phyloP scores from a whole-genome alignment of 768 basidiomycete genomes.

The Serendipita vermifera region DNA sequence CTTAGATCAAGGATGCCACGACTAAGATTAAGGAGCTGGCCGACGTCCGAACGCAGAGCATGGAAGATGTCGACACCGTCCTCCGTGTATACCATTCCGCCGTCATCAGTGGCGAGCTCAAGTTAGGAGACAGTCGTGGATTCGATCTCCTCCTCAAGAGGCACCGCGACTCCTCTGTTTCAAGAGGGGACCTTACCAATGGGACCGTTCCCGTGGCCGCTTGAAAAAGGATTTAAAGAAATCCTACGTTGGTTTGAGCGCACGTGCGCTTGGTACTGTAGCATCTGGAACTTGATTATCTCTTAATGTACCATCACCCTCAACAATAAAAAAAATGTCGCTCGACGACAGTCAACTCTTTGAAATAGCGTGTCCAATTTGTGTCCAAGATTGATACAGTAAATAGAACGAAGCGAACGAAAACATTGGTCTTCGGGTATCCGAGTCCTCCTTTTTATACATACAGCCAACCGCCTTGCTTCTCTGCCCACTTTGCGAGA shows the following conservation, averaged over 20 bases:
- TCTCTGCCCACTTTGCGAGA: constrained; percentile 40
- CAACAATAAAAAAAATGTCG: neutral
- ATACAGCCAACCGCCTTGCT: constrained; percentile 48
- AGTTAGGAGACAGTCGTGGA: constrained; percentile 85
- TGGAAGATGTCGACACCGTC: constrained; percentile 98
- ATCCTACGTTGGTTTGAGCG: too few relatives aligned
- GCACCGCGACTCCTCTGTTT: constrained; percentile 41
- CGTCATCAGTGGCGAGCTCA: constrained; percentile 82
- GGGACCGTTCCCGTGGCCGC: neutral
- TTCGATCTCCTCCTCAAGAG: constrained; percentile 74
- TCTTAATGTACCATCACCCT: too few relatives aligned
- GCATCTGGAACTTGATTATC: too few relatives aligned
- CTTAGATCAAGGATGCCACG: constrained; percentile 90
- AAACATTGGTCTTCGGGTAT: neutral
- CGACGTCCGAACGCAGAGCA: constrained; percentile 93
- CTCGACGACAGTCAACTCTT: neutral
- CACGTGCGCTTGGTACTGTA: too few relatives aligned
- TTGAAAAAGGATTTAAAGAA: too few relatives aligned
- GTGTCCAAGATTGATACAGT: neutral
- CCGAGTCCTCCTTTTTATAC: constrained; percentile 28
- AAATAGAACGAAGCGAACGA: neutral
- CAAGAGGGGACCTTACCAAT: neutral
- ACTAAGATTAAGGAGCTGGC: constrained; percentile 99
- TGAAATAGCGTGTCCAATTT: neutral
- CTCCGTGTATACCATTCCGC: constrained; percentile 92